Evolutionary conservation across 371 early-diverging fungal genomes (phyloP), one percentile per base, ranked within the genome.

Genomic region (Rhizoclosmatium hyalinum): DNA sequence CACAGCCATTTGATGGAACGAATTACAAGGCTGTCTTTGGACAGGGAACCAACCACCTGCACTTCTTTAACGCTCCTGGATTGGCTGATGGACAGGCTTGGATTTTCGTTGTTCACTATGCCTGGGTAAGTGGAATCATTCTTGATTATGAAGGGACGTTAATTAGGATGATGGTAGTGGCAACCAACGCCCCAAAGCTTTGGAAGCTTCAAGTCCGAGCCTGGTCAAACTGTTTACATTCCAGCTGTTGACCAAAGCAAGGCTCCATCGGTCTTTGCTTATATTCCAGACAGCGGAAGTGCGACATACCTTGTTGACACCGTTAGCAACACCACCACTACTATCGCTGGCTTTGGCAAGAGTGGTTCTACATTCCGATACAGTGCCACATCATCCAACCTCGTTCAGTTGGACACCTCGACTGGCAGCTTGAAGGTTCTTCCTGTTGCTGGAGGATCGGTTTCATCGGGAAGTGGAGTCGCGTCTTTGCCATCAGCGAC

Each of bases 41-140:
- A 4, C 62, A 60, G 32, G 72, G 50, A 21, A 60, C 60, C 3
- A 72, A 72, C 63, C 72, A 72, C 72, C 8, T 72, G 24, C 72
- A 72, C 41, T 72, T 72, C 53, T 63, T 72, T 8, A 72, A 72
- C 41, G 62, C 47, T 6, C 72, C 72, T 19, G 72, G 63, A 10
- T 41, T 60, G 21, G 39, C n/a, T 14, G 24, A 60, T 3, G 72
- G 62, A 6, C 19, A 60, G 32, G 72, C 72, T 10, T 72, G 63
- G 62, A 72, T 72, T 19, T 72, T 62, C 41, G 72, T 72, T 12
- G 62, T 72, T 21, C 72, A 72, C 41, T 72, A 72, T 43, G 43
- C 72, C n/a, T 72, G 72, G 69, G 63, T 63, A 43, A 63, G 24
- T 32, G 1, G 32, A n/a, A n/a, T n/a, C n/a, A n/a, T 32, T 32